Conservation (phyloP, 1,284 basidiomycete genomes). For the Schizophyllum amplum region DNA sequence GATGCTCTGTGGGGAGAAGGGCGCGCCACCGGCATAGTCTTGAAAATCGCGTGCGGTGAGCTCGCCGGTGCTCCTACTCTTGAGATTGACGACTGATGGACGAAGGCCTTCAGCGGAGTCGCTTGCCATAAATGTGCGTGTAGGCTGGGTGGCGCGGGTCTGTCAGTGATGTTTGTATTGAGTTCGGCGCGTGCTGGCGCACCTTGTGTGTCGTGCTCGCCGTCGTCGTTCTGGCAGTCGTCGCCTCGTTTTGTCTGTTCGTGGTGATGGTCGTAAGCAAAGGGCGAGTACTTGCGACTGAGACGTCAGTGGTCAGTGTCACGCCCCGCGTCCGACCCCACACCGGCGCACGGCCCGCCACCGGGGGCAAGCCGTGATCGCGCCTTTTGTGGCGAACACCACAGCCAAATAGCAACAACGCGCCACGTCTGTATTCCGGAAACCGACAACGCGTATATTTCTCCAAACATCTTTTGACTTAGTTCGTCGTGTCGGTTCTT, state of each 20-base stretch:
- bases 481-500: neutral
- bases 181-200: too few relatives aligned
- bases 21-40: neutral
- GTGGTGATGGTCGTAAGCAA: too few relatives aligned
- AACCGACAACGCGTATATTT: neutral
- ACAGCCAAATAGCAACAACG: neutral
- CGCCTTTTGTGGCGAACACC: neutral
- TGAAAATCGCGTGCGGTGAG: neutral
- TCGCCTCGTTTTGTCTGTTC: too few relatives aligned
- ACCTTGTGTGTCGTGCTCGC: too few relatives aligned
- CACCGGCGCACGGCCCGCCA: too few relatives aligned
- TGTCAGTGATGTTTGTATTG: neutral
- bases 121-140: neutral
- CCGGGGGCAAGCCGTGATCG: too few relatives aligned
- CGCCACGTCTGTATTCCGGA: neutral
- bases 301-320: too few relatives aligned
- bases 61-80: neutral
- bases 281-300: too few relatives aligned
- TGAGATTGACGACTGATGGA: neutral
- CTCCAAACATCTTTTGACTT: neutral
- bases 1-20: neutral
- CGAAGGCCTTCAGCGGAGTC: neutral
- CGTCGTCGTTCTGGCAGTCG: too few relatives aligned
- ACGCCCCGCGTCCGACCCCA: too few relatives aligned
- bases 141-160: neutral